Percentiles rank a stretch among this genome's conserved stretches.
These are phyloP conservation scores for Endoconidiophora polonica DNA, from an alignment of 2,329 filamentous ascomycete species.

Conservation along the genomic window DNA sequence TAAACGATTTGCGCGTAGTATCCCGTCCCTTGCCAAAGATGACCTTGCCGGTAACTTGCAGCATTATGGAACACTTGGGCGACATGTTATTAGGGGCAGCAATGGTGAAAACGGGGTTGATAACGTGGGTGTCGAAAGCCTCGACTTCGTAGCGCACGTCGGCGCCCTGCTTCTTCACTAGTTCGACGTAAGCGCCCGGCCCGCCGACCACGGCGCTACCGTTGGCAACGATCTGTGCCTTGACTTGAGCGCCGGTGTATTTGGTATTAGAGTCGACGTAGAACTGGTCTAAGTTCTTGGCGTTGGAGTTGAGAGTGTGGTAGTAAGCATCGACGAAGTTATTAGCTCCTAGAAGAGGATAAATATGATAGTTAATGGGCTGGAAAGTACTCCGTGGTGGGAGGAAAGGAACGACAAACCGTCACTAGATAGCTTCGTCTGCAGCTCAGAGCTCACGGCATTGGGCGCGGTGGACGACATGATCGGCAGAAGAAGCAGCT, in stretches of 20 bases:
- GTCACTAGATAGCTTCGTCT: constrained; percentile 13
- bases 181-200: constrained; percentile 47
- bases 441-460: constrained; percentile 11
- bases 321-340: constrained; percentile 39
- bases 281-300: constrained; percentile 42
- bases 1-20: constrained; percentile 52
- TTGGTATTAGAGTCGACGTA: constrained; percentile 35
- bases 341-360: constrained; percentile 11
- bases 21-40: constrained; percentile 48
- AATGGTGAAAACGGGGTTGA: constrained; percentile 50
- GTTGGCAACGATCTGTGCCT: constrained; percentile 63
- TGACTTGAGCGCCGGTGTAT: constrained; percentile 20
- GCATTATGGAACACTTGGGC: constrained; percentile 48
- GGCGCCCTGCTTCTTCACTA: constrained; percentile 47
- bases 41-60: constrained; percentile 59
- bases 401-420: constrained; percentile 6
- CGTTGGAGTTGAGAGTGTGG: constrained; percentile 48
- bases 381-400: neutral
- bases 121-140: constrained; percentile 58
- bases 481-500: too few species aligned
- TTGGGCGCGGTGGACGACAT: constrained; percentile 5
- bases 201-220: constrained; percentile 47
- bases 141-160: constrained; percentile 54
- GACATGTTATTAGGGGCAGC: constrained; percentile 38
- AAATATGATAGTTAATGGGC: neutral